These are phyloP conservation scores for Lactuca saligna DNA, from an alignment of 129 eudicot species.

Conservation along the genomic window DNA sequence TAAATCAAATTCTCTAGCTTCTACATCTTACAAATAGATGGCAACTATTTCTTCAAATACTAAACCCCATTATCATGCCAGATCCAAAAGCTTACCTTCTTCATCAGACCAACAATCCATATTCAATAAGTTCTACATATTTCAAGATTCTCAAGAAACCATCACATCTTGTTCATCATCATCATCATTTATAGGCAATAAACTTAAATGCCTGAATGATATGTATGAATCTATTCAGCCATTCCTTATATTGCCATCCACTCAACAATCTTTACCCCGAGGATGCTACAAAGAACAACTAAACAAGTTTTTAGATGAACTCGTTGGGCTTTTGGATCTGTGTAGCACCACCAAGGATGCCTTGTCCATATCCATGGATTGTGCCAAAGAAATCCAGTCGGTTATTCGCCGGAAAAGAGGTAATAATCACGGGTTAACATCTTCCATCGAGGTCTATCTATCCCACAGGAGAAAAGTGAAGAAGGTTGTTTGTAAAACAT, in stretches of 20 bases:
- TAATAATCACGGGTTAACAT: not conserved
- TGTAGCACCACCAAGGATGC: conserved; percentile 18
- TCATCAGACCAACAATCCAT: conserved; percentile 6
- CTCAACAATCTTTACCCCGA: conserved; percentile 10
- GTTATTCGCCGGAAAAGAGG: conserved; percentile 23
- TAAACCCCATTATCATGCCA: conserved; percentile 10
- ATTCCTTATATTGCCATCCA: conserved; percentile 2
- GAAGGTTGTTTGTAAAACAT: conserved; percentile 2
- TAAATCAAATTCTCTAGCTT: not conserved
- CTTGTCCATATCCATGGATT: conserved; percentile 4
- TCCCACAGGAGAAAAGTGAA: not conserved
- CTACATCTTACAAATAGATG: not conserved
- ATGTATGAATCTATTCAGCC: conserved; percentile 14
- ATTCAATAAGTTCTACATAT: not conserved
- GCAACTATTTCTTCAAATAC: not conserved
- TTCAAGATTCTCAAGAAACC: conserved; percentile 10
- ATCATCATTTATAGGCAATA: conserved; percentile 9
- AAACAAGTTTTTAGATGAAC: conserved; percentile 16
- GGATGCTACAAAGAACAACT: conserved; percentile 7
- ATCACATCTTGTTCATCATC: conserved; percentile 6
- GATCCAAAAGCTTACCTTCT: conserved; percentile 24
- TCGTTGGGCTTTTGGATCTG: conserved; percentile 15
- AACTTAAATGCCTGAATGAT: not conserved
- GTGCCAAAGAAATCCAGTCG: conserved; percentile 21
- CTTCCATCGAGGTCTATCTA: conserved; percentile 10